phyloP scores from a whole-genome alignment of 176 grass and related monocot genomes.

The Carex pumila region DNA sequence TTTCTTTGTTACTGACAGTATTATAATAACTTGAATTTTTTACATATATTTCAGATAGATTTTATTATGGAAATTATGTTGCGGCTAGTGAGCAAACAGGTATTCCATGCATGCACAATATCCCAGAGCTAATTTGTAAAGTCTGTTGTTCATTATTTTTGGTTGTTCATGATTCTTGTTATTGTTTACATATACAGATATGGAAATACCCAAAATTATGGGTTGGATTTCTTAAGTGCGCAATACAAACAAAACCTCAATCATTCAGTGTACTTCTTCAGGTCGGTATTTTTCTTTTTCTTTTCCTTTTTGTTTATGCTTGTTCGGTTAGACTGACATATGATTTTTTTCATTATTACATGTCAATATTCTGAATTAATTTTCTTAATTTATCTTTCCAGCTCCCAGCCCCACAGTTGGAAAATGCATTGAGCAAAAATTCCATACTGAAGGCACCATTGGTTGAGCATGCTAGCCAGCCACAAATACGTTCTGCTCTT shows the following conservation, averaged over 20 bases:
- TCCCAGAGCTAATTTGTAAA: not conserved
- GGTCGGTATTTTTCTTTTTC: conserved; percentile 33
- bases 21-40: not conserved
- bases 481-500: conserved; percentile 59
- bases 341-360: not conserved
- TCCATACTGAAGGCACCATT: conserved; percentile 63
- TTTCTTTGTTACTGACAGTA: not conserved
- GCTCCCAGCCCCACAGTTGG: conserved; percentile 93
- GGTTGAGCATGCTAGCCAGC: conserved; percentile 78
- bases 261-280: conserved; percentile 84
- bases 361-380: not conserved
- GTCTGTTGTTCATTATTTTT: not conserved
- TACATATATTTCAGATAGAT: conserved; percentile 52
- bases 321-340: not conserved
- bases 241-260: conserved; percentile 86
- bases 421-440: conserved; percentile 79
- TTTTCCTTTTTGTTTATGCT: not conserved
- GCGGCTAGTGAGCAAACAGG: conserved; percentile 87
- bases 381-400: conserved; percentile 25
- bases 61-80: conserved; percentile 96
- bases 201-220: conserved; percentile 98
- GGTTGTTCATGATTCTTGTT: not conserved
- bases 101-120: conserved; percentile 12
- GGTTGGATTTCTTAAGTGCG: conserved; percentile 89
- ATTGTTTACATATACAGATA: conserved; percentile 47